Conservation (phyloP, 768 basidiomycete genomes). For the Roridomyces roridus region DNA sequence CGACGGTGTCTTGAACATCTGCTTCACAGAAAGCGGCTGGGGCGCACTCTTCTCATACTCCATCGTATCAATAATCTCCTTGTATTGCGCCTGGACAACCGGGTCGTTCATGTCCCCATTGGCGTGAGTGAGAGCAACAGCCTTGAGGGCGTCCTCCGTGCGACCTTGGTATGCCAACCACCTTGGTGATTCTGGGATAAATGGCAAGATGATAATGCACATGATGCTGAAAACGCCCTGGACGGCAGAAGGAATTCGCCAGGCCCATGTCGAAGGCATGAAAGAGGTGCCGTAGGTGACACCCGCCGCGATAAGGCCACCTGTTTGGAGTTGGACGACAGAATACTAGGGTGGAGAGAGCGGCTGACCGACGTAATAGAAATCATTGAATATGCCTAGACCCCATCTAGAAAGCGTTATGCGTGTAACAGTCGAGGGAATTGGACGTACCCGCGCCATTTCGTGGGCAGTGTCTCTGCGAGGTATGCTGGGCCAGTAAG, state of each 20-base stretch:
- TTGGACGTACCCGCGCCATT: slow-evolving; percentile 21
- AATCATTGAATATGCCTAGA: slow-evolving; percentile 30
- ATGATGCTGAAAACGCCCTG: slow-evolving; percentile 38
- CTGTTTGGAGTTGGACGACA: not conserved
- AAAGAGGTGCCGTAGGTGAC: slow-evolving; percentile 37
- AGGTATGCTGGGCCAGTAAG: slow-evolving; percentile 29
- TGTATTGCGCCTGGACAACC: slow-evolving; percentile 35
- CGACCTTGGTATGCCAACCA: slow-evolving; percentile 42
- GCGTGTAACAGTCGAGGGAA: too few species aligned
- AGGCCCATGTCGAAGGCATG: slow-evolving; percentile 37
- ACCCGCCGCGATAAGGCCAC: slow-evolving; percentile 24
- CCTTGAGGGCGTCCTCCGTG: slow-evolving; percentile 32
- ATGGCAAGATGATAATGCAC: slow-evolving; percentile 36
- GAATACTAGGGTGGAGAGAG: too few species aligned
- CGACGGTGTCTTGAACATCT: slow-evolving; percentile 28
- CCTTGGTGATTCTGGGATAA: slow-evolving; percentile 46
- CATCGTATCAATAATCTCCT: slow-evolving; percentile 41
- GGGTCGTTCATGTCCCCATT: slow-evolving; percentile 31
- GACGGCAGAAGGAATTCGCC: slow-evolving; percentile 37
- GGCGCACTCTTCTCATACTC: slow-evolving; percentile 33
- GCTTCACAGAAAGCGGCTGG: slow-evolving; percentile 20
- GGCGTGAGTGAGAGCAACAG: slow-evolving; percentile 37
- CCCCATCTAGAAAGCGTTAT: slow-evolving; percentile 18
- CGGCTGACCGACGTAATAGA: slow-evolving; percentile 29
- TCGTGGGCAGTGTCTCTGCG: slow-evolving; percentile 26